Evolutionary conservation across 2,329 filamentous ascomycete genomes (phyloP).

Genomic region (Pseudogymnoascus sp.): DNA sequence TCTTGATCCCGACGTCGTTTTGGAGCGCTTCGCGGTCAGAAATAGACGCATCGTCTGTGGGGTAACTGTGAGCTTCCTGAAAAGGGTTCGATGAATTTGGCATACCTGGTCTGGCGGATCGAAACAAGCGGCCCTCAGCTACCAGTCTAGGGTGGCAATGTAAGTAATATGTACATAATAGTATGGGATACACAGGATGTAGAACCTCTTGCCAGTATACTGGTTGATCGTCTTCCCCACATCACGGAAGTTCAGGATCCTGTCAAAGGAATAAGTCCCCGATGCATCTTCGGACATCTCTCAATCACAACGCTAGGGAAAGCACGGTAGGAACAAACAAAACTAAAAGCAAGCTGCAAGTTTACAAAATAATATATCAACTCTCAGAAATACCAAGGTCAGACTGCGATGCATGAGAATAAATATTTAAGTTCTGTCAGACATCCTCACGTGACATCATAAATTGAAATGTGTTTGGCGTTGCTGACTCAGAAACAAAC

Average conservation of each 20-base stretch:
- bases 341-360: background rate
- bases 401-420: background rate
- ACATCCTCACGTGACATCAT: background rate
- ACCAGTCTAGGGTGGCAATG: constrained; percentile 33
- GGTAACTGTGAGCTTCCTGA: background rate
- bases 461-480: background rate
- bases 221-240: constrained; percentile 60
- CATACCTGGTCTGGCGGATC: constrained; percentile 56
- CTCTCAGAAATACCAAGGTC: background rate
- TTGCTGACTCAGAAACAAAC: background rate
- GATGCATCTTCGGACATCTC: background rate
- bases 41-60: constrained; percentile 60
- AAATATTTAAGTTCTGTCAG: background rate
- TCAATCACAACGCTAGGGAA: background rate
- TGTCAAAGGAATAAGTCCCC: constrained; percentile 35
- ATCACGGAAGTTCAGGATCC: constrained; percentile 69
- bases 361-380: background rate
- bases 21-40: constrained; percentile 53
- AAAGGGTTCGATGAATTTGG: background rate
- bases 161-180: constrained; percentile 1
- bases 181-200: constrained; percentile 10
- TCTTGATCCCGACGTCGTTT: constrained; percentile 55
- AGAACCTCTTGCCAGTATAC: constrained; percentile 47
- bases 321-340: background rate
- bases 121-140: constrained; percentile 56